phyloP scores from a whole-genome alignment of 2,329 filamentous ascomycete genomes.

The Aspergillus calidoustus region DNA sequence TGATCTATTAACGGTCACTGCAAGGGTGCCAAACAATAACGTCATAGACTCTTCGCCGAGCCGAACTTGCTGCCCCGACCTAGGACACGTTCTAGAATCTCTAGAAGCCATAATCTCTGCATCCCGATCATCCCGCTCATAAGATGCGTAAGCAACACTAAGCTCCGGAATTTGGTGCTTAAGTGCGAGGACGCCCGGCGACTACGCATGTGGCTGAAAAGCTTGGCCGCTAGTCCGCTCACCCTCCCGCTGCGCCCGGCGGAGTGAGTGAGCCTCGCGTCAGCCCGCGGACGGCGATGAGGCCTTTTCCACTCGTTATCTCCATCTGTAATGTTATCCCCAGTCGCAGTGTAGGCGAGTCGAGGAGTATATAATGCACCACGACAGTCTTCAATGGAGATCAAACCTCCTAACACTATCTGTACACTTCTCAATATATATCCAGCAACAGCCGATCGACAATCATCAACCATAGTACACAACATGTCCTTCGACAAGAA shows the following conservation, averaged over 20 bases:
- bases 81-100: too few species aligned
- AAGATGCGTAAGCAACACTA: neutral
- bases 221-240: neutral
- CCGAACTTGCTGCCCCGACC: too few species aligned
- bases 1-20: too few species aligned
- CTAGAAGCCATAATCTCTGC: too few species aligned
- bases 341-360: neutral
- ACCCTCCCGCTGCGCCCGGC: neutral
- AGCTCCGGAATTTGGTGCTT: neutral
- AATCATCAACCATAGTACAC: too few species aligned
- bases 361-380: neutral
- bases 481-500: neutral
- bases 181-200: neutral
- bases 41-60: too few species aligned
- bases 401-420: neutral
- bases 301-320: neutral
- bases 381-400: neutral
- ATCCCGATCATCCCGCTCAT: too few species aligned
- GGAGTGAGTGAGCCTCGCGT: neutral
- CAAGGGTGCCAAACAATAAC: too few species aligned
- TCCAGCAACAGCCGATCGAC: too few species aligned
- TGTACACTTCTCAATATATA: too few species aligned
- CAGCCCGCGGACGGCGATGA: neutral
- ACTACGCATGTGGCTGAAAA: neutral
- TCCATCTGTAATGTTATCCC: neutral